Evolutionary conservation across 805 yeast genomes (phyloP).

Genomic region (Yarrowia divulgata): DNA sequence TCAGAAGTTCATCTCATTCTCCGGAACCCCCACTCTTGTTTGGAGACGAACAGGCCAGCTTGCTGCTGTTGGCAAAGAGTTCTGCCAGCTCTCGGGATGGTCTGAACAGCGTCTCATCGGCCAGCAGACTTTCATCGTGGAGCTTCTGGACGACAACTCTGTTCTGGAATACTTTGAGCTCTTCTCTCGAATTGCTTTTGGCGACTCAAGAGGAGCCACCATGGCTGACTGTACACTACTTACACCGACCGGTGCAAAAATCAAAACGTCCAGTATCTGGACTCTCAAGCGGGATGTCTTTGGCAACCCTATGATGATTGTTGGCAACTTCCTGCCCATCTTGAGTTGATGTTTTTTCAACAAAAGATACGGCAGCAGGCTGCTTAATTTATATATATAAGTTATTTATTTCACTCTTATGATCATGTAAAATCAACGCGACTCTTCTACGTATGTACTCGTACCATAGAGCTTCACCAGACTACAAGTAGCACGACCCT

Average conservation of each 20-base stretch:
- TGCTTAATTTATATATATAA: slow-evolving; percentile 6
- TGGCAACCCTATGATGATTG: slow-evolving; percentile 96
- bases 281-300: slow-evolving; percentile 93
- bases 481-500: too few relatives aligned
- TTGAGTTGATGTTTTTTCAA: slow-evolving; percentile 38
- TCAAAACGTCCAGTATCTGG: slow-evolving; percentile 87
- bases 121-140: slow-evolving; percentile 54
- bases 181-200: slow-evolving; percentile 85
- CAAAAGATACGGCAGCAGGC: background rate
- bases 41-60: slow-evolving; percentile 97
- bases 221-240: slow-evolving; percentile 84
- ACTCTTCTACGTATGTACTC: too few relatives aligned
- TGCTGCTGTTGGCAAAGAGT: slow-evolving; percentile 94
- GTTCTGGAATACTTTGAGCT: slow-evolving; percentile 88
- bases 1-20: slow-evolving; percentile 78
- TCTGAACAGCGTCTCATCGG: slow-evolving; percentile 66
- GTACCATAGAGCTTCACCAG: too few relatives aligned
- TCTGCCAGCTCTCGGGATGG: slow-evolving; percentile 93
- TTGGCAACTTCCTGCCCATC: slow-evolving; percentile 91
- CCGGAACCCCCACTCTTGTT: slow-evolving; percentile 93
- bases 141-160: slow-evolving; percentile 84
- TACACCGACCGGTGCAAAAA: slow-evolving; percentile 52
- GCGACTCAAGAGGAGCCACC: slow-evolving; percentile 87
- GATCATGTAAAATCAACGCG: slow-evolving; percentile 9
- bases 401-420: slow-evolving; percentile 13